A percentile compares a stretch with the other conserved stretches of the same genome.
Conservation (phyloP, 108 stramenopile species). For the Aurantiochytrium sp. region DNA sequence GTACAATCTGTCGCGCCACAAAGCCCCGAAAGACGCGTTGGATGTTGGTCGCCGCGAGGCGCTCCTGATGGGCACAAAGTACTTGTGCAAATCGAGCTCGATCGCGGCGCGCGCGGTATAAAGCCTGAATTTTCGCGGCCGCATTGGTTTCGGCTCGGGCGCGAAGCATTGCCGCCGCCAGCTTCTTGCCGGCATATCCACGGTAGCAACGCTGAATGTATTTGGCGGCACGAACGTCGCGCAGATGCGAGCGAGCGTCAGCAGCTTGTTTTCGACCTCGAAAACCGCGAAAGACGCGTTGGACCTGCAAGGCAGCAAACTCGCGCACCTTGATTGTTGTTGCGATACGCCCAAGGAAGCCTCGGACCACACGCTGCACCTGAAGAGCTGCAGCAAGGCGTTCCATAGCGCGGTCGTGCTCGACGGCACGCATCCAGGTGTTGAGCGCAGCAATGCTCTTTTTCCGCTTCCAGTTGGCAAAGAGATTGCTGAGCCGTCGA, state of each 20-base stretch:
- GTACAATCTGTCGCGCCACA: not conserved
- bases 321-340: not conserved
- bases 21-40: conserved; percentile 6
- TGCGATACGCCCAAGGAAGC: not conserved
- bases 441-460: not conserved
- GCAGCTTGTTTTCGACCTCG: not conserved
- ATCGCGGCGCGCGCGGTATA: not conserved
- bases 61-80: not conserved
- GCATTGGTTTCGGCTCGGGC: not conserved
- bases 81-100: not conserved
- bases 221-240: not conserved
- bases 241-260: not conserved
- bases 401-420: not conserved
- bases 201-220: conserved; percentile 15
- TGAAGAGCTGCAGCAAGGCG: not conserved
- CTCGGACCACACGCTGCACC: not conserved
- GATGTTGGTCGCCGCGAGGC: not conserved
- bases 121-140: not conserved
- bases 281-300: not conserved
- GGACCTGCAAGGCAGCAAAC: not conserved
- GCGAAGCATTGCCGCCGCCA: not conserved
- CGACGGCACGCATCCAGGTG: not conserved
- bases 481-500: not conserved
- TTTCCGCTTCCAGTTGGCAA: conserved; percentile 12
- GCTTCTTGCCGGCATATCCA: not conserved